A percentile compares a stretch with the other conserved stretches of the same genome.
phyloP scores from a whole-genome alignment of 2,329 filamentous ascomycete species.

The Alternaria solani region DNA sequence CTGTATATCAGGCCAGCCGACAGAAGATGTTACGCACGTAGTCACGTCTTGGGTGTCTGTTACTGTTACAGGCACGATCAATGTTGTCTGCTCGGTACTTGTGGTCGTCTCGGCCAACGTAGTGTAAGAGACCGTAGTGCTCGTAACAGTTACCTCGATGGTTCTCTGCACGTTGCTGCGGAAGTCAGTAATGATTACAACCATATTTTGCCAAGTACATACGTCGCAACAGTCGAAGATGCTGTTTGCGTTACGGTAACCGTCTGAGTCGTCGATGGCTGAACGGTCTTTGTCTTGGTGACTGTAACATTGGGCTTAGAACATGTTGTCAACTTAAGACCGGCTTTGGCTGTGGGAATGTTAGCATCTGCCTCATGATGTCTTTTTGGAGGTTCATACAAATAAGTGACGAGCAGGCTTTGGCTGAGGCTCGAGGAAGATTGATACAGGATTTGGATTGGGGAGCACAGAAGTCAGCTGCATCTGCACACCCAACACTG shows the following conservation, averaged over 20 bases:
- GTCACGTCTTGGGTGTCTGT: not conserved
- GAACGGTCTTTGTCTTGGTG: not conserved
- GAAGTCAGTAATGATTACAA: not conserved
- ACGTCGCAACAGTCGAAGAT: not conserved
- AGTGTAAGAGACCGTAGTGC: not conserved
- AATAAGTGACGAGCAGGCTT: not conserved
- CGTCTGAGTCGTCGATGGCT: not conserved
- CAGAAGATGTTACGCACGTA: not conserved
- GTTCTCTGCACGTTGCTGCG: not conserved
- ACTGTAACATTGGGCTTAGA: not conserved
- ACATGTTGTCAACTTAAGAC: not conserved
- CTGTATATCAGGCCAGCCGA: not conserved
- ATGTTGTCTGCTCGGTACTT: not conserved
- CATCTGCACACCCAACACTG: not conserved
- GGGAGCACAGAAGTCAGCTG: not conserved
- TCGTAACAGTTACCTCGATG: not conserved
- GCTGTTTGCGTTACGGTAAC: not conserved
- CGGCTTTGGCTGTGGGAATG: not conserved
- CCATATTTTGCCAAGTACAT: not conserved
- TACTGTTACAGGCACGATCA: not conserved
- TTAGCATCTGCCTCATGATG: not conserved
- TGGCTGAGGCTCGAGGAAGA: not conserved
- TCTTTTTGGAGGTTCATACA: not conserved
- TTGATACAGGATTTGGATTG: not conserved
- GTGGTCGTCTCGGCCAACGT: not conserved